These are phyloP conservation scores for Boletus rubescentipes DNA, from an alignment of 768 basidiomycete species.

Conservation along the genomic window DNA sequence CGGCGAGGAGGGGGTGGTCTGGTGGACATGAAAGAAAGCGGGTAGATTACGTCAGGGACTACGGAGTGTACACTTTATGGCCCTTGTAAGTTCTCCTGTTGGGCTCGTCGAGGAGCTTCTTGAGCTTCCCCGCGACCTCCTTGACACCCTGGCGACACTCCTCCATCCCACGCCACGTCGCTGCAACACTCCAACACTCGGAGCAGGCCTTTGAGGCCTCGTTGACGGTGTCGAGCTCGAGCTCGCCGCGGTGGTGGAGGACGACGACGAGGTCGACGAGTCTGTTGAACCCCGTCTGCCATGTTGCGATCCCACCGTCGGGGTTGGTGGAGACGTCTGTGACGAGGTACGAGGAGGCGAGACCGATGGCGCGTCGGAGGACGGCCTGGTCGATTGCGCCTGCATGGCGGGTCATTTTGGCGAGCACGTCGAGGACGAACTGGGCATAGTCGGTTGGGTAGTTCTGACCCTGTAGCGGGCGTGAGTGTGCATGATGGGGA, in stretches of 20 bases:
- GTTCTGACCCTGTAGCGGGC: conserved; percentile 27
- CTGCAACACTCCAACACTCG: conserved; percentile 77
- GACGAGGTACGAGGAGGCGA: conserved; percentile 77
- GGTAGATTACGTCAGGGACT: conserved; percentile 14
- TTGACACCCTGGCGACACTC: conserved; percentile 63
- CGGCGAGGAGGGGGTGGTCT: conserved; percentile 12
- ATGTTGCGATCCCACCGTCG: conserved; percentile 54
- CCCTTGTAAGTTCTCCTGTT: conserved; percentile 32
- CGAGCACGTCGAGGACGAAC: conserved; percentile 57
- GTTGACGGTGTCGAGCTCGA: conserved; percentile 76
- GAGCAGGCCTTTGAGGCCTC: conserved; percentile 62
- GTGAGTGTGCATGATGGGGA: not conserved
- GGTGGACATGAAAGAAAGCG: not conserved
- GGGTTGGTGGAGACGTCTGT: conserved; percentile 69
- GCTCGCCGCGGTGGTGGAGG: conserved; percentile 63
- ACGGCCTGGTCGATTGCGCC: conserved; percentile 57
- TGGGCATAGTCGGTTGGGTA: conserved; percentile 58
- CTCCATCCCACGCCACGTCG: conserved; percentile 66
- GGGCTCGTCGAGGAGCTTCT: conserved; percentile 41
- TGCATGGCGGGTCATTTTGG: conserved; percentile 46
- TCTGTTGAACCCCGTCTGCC: conserved; percentile 65
- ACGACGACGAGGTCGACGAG: conserved; percentile 72
- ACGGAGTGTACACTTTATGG: conserved; percentile 33
- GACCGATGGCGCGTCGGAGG: conserved; percentile 62
- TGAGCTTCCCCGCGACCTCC: conserved; percentile 60